Evolutionary conservation across 1,284 basidiomycete species (phyloP).

Genomic region (Exobasidium cylindrosporum): DNA sequence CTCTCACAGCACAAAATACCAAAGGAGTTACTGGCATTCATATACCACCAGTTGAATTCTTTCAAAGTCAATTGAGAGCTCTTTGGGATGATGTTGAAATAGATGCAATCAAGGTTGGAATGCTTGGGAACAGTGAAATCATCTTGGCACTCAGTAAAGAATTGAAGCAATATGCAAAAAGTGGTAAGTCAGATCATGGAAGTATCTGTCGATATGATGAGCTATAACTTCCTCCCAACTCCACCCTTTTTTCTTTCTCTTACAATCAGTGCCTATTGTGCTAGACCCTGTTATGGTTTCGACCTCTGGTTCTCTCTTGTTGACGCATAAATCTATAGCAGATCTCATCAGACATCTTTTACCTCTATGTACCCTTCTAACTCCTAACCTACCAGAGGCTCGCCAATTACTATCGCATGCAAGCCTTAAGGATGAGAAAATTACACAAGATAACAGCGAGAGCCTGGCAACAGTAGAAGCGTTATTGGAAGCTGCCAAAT

Average conservation of each 20-base stretch:
- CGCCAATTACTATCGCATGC: conserved; percentile 63
- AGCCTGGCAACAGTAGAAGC: conserved; percentile 5
- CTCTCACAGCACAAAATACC: conserved; percentile 88
- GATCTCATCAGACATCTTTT: conserved; percentile 67
- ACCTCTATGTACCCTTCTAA: conserved; percentile 72
- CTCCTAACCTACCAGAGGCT: conserved; percentile 81
- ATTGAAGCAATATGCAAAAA: conserved; percentile 10
- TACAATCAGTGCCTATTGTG: conserved; percentile 30
- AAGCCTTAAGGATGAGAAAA: background rate
- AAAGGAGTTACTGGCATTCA: conserved; percentile 68
- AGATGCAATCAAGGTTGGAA: conserved; percentile 82
- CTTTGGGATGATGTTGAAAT: conserved; percentile 75
- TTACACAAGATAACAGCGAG: background rate
- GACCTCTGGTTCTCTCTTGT: conserved; percentile 79
- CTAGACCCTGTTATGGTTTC: conserved; percentile 80
- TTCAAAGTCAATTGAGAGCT: conserved; percentile 64
- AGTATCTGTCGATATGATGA: conserved; percentile 3
- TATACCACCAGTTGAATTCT: conserved; percentile 45
- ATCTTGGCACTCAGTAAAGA: conserved; percentile 55
- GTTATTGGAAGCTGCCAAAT: conserved; percentile 59
- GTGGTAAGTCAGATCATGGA: background rate
- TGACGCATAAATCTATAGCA: conserved; percentile 68
- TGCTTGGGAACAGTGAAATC: conserved; percentile 63
- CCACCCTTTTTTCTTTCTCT: background rate
- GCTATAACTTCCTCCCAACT: background rate